Base-by-base conservation (phyloP, 768 basidiomycete species). In the Agrocybe chaxingu region DNA sequence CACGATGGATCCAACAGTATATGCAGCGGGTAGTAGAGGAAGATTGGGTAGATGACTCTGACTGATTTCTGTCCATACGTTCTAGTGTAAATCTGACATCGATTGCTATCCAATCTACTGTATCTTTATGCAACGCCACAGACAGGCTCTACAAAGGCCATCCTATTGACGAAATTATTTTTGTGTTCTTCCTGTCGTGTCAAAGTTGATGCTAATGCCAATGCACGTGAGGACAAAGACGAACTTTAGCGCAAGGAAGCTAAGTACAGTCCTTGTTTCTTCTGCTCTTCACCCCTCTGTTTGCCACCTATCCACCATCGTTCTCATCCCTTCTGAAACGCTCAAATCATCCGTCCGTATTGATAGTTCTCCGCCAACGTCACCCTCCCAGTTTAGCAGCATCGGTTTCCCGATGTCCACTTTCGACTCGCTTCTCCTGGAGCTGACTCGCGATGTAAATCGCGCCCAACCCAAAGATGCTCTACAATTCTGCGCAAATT, bases 401-500 rank as follows among this genome's bases (percentile, higher is more conserved):
- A 37, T 37, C 36, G 36, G 36, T 6, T 4, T 11, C 13, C 54
- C 59, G 42, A 54, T 39, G 35, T 87, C 91, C 42, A 88, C 90
- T 18, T 95, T 92, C 66, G 86, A 92, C 56, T 71, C 75, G 37
- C 87, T 98, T 55, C 76, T 97, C 55, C 77, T 74, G 49, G 93
- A 98, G 65, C 78, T 98, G 48, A 86, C 89, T 57, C 84, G 91
- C 64, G 95, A 96, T 66, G 82, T 81, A 38, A 78, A 89, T 38
- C 86, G 89, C 56, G 90, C 82, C 3, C 90, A 93, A 66, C 94
- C 96, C 16, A 84, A 81, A 60, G 96, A 98, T 63, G 82, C 87
- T 3, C 84, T 97, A 41, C 96, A 98, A 69, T 93, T 88, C 68
- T 91, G 88, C 61, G 85, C 95, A 42, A 92, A 85, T 61, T 98